Base-by-base conservation (phyloP, 2,329 filamentous ascomycete genomes). In the Arachnopeziza araneosa region DNA sequence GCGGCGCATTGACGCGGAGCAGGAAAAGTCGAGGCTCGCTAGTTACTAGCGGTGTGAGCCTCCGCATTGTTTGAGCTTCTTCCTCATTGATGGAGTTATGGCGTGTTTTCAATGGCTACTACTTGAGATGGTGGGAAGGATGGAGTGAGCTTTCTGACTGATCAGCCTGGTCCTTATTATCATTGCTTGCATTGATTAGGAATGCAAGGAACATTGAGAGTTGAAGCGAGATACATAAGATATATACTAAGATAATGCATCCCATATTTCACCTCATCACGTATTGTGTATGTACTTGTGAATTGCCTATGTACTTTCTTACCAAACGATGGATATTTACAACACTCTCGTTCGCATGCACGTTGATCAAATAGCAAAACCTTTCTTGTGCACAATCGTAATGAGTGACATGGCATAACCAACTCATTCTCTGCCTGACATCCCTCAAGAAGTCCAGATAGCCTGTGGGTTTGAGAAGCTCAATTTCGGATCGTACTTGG, bases 391-490 rank as follows among this genome's bases (percentile, higher is more conserved):
- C 26, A 30, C 26, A 30, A 30, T 30, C 26, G 9, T 30, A 30
- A 30, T 5, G 4, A 30, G 9, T 5, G 26, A 30, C 9, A 30
- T 30, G 4, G 5, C 26, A 5, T 30, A 9, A 9, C 9, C 9
- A 30, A 30, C 9, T 4, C 26, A 5, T 30, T 30, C 26, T 30
- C 26, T 30, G n/a, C 26, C 26, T 30, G 9, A 30, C 26, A 5
- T 30, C 26, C 9, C 26, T 44, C 36, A 44, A 44, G 36, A 8
- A 14, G 36, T 44, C 36, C 36, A 44, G 3, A 65, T 53, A 56
- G 54, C 50, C 57, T 65, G 63, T n/a, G 63, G 63, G 21, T 65
- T 65, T 12, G 52, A 59, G 23, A 65, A 65, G 49, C 60, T 50
- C 50, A 60, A 52, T 1, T 22, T 55, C 6, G 63, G 63, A 58